Percentiles rank a stretch among this genome's conserved stretches.
These are phyloP conservation scores for Mesembryanthemum crystallinum DNA, from an alignment of 148 eudicot genomes.

Conservation along the genomic window DNA sequence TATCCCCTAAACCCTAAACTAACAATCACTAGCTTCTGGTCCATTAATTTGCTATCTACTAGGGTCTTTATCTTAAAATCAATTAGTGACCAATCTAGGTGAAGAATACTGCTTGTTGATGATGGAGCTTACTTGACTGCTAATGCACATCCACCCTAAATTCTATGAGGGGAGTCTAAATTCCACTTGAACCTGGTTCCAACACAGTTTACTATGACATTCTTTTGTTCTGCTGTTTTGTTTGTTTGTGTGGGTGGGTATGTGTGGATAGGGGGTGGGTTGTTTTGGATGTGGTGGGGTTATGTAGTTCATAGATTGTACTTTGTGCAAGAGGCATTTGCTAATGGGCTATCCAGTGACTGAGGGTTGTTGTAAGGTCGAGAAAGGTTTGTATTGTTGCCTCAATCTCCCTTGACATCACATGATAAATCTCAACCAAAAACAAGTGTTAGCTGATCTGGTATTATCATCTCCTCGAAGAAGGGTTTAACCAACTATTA, in stretches of 20 bases:
- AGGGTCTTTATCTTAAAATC: neutral
- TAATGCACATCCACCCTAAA: neutral
- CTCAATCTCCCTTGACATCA: neutral
- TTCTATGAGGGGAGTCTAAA: neutral
- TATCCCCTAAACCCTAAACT: neutral
- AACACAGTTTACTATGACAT: no score
- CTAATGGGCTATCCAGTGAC: neutral
- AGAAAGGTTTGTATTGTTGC: neutral
- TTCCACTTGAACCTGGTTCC: neutral
- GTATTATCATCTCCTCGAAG: neutral
- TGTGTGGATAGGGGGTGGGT: no score
- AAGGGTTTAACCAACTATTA: neutral
- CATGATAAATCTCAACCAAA: neutral
- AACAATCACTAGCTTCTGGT: neutral
- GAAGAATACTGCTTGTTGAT: neutral
- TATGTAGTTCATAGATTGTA: neutral
- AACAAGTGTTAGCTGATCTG: neutral
- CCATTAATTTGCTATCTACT: neutral
- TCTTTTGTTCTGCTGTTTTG: no score
- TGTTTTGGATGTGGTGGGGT: no score
- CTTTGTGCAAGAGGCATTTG: neutral
- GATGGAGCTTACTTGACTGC: neutral
- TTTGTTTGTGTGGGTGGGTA: no score
- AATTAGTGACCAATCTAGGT: neutral
- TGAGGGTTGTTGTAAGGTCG: neutral